phyloP scores from a whole-genome alignment of 2,329 filamentous ascomycete genomes.

The Aureobasidium leucospermi region DNA sequence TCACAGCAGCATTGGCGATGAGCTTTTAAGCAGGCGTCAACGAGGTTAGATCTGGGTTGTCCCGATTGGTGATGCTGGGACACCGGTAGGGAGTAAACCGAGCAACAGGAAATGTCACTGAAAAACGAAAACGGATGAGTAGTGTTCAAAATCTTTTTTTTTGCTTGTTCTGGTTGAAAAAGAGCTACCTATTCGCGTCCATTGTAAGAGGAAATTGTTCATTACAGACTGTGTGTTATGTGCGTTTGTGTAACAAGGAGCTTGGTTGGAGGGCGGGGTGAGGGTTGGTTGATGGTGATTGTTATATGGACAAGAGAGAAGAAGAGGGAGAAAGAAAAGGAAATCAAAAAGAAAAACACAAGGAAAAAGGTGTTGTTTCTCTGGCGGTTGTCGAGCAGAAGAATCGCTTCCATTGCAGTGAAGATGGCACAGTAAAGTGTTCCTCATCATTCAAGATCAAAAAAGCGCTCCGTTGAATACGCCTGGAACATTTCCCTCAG shows the following conservation, averaged over 20 bases:
- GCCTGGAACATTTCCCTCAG: conserved; percentile 17
- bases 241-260: conserved; percentile 24
- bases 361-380: conserved; percentile 31
- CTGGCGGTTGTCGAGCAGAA: conserved; percentile 25
- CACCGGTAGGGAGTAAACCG: too few species aligned
- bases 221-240: conserved; percentile 10
- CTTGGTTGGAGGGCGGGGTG: conserved; percentile 22
- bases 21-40: too few species aligned
- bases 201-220: not conserved
- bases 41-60: too few species aligned
- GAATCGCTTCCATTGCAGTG: conserved; percentile 33
- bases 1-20: too few species aligned
- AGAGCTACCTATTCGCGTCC: not conserved
- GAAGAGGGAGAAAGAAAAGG: not conserved
- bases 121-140: not conserved
- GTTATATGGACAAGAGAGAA: conserved; percentile 11
- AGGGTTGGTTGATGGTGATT: not conserved
- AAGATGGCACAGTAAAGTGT: conserved; percentile 9
- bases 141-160: not conserved
- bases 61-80: too few species aligned
- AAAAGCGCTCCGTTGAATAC: conserved; percentile 28
- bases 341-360: conserved; percentile 22
- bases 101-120: not conserved
- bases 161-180: not conserved
- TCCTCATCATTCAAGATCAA: conserved; percentile 22